Base-by-base conservation (phyloP, 2,329 filamentous ascomycete species). In the Botrytis fragariae region DNA sequence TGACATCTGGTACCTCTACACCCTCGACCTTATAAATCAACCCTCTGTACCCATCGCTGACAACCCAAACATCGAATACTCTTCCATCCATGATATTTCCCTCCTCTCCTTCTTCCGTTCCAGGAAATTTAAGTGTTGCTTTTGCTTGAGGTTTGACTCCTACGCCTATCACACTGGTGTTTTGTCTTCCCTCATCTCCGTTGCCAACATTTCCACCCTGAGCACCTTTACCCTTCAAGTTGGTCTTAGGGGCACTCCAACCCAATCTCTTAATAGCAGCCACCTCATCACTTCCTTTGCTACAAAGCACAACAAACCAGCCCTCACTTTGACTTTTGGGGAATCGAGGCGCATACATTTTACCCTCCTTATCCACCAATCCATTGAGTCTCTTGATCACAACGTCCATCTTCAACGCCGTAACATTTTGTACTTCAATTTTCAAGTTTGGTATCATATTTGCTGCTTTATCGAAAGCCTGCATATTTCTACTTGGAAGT, bases 281-380 rank as follows among this genome's bases (percentile, higher is more conserved):
- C 57, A 98, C 87, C 77, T 98, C 93, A 74, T 95, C 93, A 10
- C 84, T 87, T 0, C 84, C 84, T 3, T 88, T 79, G 77, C 92
- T 90, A 10, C 90, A 91, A 0, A 97, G 87, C 35, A 98, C 81
- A 22, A 96, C 89, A 82, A 99, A 98, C 88, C 91, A 98, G 0
- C 95, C 95, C 80, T 99, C 96, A 0, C 90, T 96, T 82, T 99
- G 96, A 25, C 94, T 90, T 83, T 99, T 99, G 1, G 95, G 95
- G 83, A 97, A 98, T 35, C 89, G 88, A 4, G 97, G 95, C 0
- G 96, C 94, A 78, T 91, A 97, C 80, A 98, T 92, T 74, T 92
- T 89, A 67, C 89, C 90, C 1, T 94, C 92, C 14, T 86, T 84
- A 79, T 92, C 88, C 20, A 85, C 84, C 6, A 91, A 82, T 1